A percentile compares a stretch with the other conserved stretches of the same genome.
Evolutionary conservation across 805 yeast genomes (phyloP).

Genomic region (Saccharomycopsis malanga): DNA sequence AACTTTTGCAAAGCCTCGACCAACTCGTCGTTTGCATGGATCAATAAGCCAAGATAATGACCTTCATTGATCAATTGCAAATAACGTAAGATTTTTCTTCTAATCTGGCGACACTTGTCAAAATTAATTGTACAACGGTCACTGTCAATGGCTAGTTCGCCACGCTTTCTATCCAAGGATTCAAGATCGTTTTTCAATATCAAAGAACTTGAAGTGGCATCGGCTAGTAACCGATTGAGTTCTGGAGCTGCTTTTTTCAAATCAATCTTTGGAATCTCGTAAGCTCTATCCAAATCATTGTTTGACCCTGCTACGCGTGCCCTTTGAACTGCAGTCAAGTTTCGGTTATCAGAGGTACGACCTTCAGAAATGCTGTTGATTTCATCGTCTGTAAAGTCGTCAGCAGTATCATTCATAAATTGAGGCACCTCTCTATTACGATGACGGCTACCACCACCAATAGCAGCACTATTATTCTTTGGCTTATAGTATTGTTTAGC

Average conservation of each 20-base stretch:
- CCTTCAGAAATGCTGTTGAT: slow-evolving; percentile 19
- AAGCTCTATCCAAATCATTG: slow-evolving; percentile 40
- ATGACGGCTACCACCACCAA: slow-evolving; percentile 16
- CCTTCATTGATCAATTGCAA: slow-evolving; percentile 80
- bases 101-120: slow-evolving; percentile 63
- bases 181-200: slow-evolving; percentile 55
- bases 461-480: slow-evolving; percentile 23
- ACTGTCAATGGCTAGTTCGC: slow-evolving; percentile 57
- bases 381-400: slow-evolving; percentile 23
- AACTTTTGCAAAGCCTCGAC: slow-evolving; percentile 64
- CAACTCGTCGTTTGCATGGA: slow-evolving; percentile 86
- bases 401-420: slow-evolving; percentile 24
- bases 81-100: slow-evolving; percentile 74
- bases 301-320: slow-evolving; percentile 24
- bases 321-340: too few relatives aligned
- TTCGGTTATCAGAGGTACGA: neutral
- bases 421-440: slow-evolving; percentile 17
- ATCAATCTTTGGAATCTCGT: slow-evolving; percentile 60
- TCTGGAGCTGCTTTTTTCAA: slow-evolving; percentile 65
- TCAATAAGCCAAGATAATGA: slow-evolving; percentile 78
- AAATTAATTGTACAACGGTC: slow-evolving; percentile 55
- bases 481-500: slow-evolving; percentile 22
- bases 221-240: slow-evolving; percentile 61
- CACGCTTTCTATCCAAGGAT: slow-evolving; percentile 35
- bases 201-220: slow-evolving; percentile 68